Base-by-base conservation (phyloP, 352 stramenopile species). In the Aphanomyces stellatus region DNA sequence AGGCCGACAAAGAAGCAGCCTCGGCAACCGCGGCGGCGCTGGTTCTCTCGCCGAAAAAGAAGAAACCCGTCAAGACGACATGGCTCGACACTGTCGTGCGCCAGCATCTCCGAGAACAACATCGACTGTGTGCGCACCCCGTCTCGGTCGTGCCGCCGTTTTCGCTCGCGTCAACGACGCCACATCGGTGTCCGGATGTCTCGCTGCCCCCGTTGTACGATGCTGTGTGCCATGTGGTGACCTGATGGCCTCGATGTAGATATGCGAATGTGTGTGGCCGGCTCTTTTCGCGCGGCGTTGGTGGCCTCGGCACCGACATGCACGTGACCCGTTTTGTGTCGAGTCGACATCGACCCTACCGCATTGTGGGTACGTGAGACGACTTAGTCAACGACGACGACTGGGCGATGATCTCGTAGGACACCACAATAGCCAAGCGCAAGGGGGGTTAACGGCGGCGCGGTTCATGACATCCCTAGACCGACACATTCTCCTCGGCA, bases 121-220 rank as follows among this genome's bases (percentile, higher is more conserved):
- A 96, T 65, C 85, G 88, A 5, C 87, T 93, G 59, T 96, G 88
- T 55, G 64, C 82, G 0, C 92, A 95, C 41, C 88, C 88, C 30
- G 82, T 96, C 15, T 88, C 87, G 17, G 92, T 88, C 1, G 81
- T 96, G 1, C 88, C 88, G 0, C 86, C 87, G 19, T 93, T 96
- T 71, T 88, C 90, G 40, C 61, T 96, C 19, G 24, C 55, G n/a
- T 34, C 55, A 1, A 51, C 55, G 10, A 64, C 19, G 40, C 64
- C 77, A 6, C 88, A 96, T 69, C 78, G 75, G 3, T 96, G 88
- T 37, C 87, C 88, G 1, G 86, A 91, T 73, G 79, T 74, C n/a
- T 74, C 73, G 15, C 69, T 70, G 3, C 68, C 77, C 0, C 69
- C 74, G 10, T 75, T 76, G 31, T 57, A 57, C 42, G 42, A 8